phyloP scores from a whole-genome alignment of 2,329 filamentous ascomycete genomes.

The Alternaria consortialis region DNA sequence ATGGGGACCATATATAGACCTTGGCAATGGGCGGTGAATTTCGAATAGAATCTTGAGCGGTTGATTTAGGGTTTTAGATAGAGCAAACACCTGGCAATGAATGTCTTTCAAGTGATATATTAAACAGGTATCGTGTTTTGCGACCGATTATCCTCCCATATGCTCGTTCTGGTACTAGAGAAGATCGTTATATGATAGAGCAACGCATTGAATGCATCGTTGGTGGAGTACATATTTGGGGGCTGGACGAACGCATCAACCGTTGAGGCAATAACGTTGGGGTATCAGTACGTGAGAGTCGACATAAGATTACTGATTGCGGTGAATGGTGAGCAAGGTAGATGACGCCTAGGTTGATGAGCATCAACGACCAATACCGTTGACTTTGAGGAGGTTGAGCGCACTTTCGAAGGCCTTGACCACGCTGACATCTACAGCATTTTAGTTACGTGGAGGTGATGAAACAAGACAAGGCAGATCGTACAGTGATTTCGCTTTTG shows the following conservation, averaged over 20 bases:
- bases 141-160: not conserved
- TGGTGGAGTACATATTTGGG: constrained; percentile 5
- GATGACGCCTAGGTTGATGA: constrained; percentile 34
- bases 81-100: constrained; percentile 10
- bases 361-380: constrained; percentile 37
- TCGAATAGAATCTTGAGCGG: constrained; percentile 34
- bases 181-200: constrained; percentile 22
- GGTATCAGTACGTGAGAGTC: not conserved
- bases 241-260: not conserved
- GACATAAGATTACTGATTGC: constrained; percentile 4
- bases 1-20: constrained; percentile 25
- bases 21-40: constrained; percentile 16
- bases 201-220: constrained; percentile 29
- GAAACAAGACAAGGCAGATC: constrained; percentile 39
- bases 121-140: not conserved
- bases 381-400: constrained; percentile 54
- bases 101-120: constrained; percentile 5
- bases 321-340: constrained; percentile 28
- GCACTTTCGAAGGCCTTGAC: constrained; percentile 61
- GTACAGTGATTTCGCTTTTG: constrained; percentile 83
- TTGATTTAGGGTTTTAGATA: constrained; percentile 22
- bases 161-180: not conserved
- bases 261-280: not conserved
- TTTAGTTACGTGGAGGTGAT: not conserved
- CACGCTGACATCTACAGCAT: constrained; percentile 53